Conservation (phyloP, 2,329 filamentous ascomycete species). For the Lojkania enalia region DNA sequence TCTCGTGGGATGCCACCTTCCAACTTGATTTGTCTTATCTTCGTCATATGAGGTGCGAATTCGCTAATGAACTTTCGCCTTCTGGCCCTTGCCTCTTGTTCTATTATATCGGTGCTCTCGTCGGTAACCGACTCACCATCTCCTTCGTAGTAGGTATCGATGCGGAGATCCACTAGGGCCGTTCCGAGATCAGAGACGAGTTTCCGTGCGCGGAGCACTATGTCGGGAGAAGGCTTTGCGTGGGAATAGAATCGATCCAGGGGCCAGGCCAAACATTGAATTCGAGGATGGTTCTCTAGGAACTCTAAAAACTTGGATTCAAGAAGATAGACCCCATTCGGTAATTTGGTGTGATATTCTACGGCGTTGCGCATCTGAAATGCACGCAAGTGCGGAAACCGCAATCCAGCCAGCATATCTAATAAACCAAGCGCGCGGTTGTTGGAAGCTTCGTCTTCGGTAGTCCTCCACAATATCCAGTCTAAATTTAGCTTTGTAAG, state of each 20-base stretch:
- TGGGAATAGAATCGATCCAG: slow-evolving; percentile 51
- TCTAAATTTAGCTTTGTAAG: slow-evolving; percentile 41
- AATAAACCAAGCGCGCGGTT: slow-evolving; percentile 22
- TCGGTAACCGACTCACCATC: slow-evolving; percentile 39
- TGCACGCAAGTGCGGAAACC: slow-evolving; percentile 50
- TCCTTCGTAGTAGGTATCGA: slow-evolving; percentile 43
- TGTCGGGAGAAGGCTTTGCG: slow-evolving; percentile 23
- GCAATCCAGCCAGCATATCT: slow-evolving; percentile 36
- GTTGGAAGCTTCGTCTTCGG: slow-evolving; percentile 4
- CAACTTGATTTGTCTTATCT: slow-evolving; percentile 50
- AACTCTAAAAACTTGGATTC: slow-evolving; percentile 47
- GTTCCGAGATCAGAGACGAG: slow-evolving; percentile 46
- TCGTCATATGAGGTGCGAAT: slow-evolving; percentile 48
- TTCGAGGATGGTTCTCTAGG: slow-evolving; percentile 49
- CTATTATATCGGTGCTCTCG: slow-evolving; percentile 17
- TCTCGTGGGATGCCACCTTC: slow-evolving; percentile 53
- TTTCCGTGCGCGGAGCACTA: slow-evolving; percentile 25
- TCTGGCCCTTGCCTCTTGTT: slow-evolving; percentile 27
- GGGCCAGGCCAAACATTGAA: slow-evolving; percentile 52
- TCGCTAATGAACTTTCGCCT: slow-evolving; percentile 47
- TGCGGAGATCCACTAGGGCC: slow-evolving; percentile 47
- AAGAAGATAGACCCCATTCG: slow-evolving; percentile 42
- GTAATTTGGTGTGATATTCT: slow-evolving; percentile 40
- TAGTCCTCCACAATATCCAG: slow-evolving; percentile 37
- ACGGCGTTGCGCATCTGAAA: slow-evolving; percentile 53